Conservation (phyloP, 1,284 basidiomycete species). For the Puccinia horiana region DNA sequence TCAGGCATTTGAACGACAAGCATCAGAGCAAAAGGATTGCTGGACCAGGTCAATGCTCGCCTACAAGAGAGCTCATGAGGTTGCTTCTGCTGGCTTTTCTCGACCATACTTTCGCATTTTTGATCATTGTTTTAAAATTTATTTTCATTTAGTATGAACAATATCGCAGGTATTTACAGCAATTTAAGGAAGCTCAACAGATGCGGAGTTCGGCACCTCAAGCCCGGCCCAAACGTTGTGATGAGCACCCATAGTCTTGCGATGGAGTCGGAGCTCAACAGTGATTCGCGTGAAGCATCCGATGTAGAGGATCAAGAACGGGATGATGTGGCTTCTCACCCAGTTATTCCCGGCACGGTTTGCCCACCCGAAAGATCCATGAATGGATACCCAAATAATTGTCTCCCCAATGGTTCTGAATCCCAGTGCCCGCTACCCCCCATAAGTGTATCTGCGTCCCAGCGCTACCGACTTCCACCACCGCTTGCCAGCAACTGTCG, state of each 20-base stretch:
- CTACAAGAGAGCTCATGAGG: slow-evolving; percentile 33
- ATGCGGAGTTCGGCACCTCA: not conserved
- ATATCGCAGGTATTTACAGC: slow-evolving; percentile 20
- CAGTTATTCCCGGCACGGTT: not conserved
- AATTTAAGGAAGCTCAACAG: slow-evolving; percentile 39
- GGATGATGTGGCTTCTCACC: not conserved
- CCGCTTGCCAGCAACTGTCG: not conserved
- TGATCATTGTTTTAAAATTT: not conserved
- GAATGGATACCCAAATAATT: not conserved
- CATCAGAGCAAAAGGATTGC: slow-evolving; percentile 32
- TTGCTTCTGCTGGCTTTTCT: not conserved
- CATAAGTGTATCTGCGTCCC: not conserved
- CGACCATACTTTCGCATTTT: not conserved
- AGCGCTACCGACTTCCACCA: slow-evolving; percentile 7
- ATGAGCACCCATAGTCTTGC: not conserved
- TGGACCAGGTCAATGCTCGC: slow-evolving; percentile 28
- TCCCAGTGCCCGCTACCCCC: not conserved
- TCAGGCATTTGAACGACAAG: slow-evolving; percentile 26
- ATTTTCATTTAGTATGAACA: slow-evolving; percentile 11
- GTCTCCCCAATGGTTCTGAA: not conserved
- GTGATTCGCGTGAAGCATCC: not conserved
- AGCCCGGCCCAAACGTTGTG: not conserved
- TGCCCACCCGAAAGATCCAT: not conserved
- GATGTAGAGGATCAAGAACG: not conserved
- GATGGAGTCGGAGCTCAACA: not conserved